Conservation (phyloP, 352 stramenopile genomes). For the Globisporangium uncinulatum region DNA sequence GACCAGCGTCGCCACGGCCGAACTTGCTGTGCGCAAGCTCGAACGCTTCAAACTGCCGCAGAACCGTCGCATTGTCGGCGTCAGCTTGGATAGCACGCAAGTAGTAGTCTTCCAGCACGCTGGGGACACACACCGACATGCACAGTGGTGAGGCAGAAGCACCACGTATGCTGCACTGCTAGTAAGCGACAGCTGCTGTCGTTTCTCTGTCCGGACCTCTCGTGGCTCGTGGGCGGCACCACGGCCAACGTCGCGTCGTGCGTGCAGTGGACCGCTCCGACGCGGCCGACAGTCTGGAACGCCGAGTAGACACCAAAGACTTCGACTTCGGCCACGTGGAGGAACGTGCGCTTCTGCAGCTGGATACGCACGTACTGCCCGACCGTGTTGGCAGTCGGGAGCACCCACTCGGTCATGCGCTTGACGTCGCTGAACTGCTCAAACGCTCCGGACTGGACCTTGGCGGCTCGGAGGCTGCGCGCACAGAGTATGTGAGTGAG, state of each 20-base stretch:
- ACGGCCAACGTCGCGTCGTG: conserved; percentile 88
- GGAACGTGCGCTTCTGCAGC: conserved; percentile 82
- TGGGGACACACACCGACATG: conserved; percentile 4
- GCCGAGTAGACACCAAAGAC: conserved; percentile 89
- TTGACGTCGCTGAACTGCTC: conserved; percentile 71
- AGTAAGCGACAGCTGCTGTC: not conserved
- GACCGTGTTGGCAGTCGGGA: conserved; percentile 78
- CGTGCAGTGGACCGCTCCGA: conserved; percentile 71
- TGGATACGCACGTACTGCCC: conserved; percentile 86
- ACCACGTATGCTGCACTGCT: not conserved
- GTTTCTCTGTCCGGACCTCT: conserved; percentile 28
- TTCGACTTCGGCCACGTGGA: conserved; percentile 89
- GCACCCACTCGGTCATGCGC: conserved; percentile 84
- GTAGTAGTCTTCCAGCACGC: conserved; percentile 78
- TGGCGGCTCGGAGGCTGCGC: conserved; percentile 68
- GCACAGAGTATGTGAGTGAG: not conserved
- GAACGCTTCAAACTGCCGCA: conserved; percentile 89
- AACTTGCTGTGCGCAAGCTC: conserved; percentile 72
- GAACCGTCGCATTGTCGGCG: conserved; percentile 83
- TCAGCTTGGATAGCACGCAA: conserved; percentile 87
- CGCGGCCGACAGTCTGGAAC: conserved; percentile 76
- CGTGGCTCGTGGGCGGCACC: conserved; percentile 58
- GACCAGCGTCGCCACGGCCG: conserved; percentile 33
- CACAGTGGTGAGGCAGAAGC: not conserved
- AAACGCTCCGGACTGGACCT: conserved; percentile 74